Conservation (phyloP, 2,329 filamentous ascomycete genomes). For the Fusarium phyllophilum region DNA sequence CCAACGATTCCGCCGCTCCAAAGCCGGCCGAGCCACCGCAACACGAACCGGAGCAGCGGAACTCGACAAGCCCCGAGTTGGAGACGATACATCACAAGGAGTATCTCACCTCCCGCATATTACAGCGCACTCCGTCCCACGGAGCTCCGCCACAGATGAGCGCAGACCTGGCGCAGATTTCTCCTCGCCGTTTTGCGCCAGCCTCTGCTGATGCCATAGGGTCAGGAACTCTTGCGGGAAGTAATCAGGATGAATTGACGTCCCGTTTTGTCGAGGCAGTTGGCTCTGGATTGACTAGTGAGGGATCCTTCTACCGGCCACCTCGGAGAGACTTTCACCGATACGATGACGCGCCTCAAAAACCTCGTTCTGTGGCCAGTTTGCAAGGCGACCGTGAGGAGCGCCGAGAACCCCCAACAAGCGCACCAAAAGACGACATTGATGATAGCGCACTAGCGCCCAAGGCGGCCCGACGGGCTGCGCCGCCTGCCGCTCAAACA, state of each 20-base stretch:
- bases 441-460: slow-evolving; percentile 60
- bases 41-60: slow-evolving; percentile 16
- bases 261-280: slow-evolving; percentile 68
- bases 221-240: slow-evolving; percentile 41
- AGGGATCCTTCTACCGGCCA: slow-evolving; percentile 63
- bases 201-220: slow-evolving; percentile 44
- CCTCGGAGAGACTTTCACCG: slow-evolving; percentile 46
- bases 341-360: slow-evolving; percentile 48
- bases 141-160: slow-evolving; percentile 74
- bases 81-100: slow-evolving; percentile 66
- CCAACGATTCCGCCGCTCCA: slow-evolving; percentile 39
- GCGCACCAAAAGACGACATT: slow-evolving; percentile 45
- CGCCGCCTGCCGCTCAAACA: slow-evolving; percentile 60
- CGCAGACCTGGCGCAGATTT: slow-evolving; percentile 59
- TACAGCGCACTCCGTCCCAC: slow-evolving; percentile 71
- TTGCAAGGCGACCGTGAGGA: slow-evolving; percentile 43
- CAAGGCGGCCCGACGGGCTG: slow-evolving; percentile 54
- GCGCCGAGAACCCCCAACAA: slow-evolving; percentile 29
- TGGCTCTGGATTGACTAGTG: slow-evolving; percentile 60
- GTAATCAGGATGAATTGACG: slow-evolving; percentile 61
- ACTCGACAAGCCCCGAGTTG: slow-evolving; percentile 49
- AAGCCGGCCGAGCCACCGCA: slow-evolving; percentile 23
- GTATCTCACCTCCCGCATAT: slow-evolving; percentile 73
- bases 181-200: slow-evolving; percentile 51
- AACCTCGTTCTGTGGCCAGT: slow-evolving; percentile 57